phyloP scores from a whole-genome alignment of 345 rosid species.

The Bruguiera gymnorhiza region DNA sequence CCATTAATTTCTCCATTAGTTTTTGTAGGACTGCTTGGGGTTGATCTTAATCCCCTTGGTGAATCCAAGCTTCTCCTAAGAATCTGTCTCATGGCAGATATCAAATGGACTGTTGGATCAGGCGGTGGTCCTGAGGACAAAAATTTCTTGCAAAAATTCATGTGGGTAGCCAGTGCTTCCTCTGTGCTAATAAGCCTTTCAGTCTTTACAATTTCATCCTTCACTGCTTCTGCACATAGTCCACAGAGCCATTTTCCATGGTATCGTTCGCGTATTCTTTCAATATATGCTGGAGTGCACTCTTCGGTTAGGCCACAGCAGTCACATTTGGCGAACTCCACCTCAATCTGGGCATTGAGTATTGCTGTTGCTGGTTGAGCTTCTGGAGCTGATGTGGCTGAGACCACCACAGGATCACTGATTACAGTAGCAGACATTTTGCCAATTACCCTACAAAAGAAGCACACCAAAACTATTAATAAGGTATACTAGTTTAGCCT shows the following conservation, averaged over 20 bases:
- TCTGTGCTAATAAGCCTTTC: constrained; percentile 71
- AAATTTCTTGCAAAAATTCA: constrained; percentile 75
- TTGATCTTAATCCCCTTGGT: constrained; percentile 54
- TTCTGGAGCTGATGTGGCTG: constrained; percentile 39
- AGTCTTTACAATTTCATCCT: constrained; percentile 66
- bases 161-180: constrained; percentile 80
- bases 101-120: constrained; percentile 66
- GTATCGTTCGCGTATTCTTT: constrained; percentile 54
- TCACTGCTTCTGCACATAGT: constrained; percentile 84
- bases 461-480: neutral
- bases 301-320: constrained; percentile 91
- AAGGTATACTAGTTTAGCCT: neutral
- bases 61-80: constrained; percentile 72
- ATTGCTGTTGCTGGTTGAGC: constrained; percentile 32
- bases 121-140: constrained; percentile 70
- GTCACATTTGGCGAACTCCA: constrained; percentile 65
- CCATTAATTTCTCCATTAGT: constrained; percentile 26
- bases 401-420: constrained; percentile 56
- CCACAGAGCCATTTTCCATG: constrained; percentile 94
- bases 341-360: constrained; percentile 46
- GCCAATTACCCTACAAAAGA: constrained; percentile 34
- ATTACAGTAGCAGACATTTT: constrained; percentile 65
- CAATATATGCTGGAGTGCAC: constrained; percentile 80
- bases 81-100: constrained; percentile 81
- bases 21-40: constrained; percentile 71